Percentiles rank a stretch among this genome's conserved stretches.
Conservation (phyloP, 2,329 filamentous ascomycete genomes). For the Chaetomiaceae sp. region DNA sequence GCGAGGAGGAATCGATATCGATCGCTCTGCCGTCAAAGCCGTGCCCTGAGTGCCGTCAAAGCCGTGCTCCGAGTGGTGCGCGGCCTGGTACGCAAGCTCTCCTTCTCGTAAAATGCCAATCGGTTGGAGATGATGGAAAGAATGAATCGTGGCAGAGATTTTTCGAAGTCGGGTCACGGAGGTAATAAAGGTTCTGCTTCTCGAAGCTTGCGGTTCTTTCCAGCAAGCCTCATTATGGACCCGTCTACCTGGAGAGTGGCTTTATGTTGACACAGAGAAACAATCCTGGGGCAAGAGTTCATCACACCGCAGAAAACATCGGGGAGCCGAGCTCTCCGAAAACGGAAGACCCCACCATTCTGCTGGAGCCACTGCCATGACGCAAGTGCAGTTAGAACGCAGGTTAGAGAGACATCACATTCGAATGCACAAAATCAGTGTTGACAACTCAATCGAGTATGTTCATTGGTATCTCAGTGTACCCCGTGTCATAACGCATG, state of each 20-base stretch:
- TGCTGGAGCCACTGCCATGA: no score
- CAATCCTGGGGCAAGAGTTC: not conserved
- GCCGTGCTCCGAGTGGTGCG: not conserved
- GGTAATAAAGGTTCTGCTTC: slow-evolving; percentile 17
- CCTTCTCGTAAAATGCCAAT: not conserved
- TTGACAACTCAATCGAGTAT: slow-evolving; percentile 4
- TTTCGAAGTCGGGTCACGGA: slow-evolving; percentile 10
- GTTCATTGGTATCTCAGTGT: slow-evolving; percentile 9
- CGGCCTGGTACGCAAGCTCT: not conserved
- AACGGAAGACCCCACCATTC: not conserved
- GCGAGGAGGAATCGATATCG: slow-evolving; percentile 12
- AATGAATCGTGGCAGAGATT: not conserved
- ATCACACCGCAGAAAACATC: no score
- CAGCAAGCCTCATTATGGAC: slow-evolving; percentile 1
- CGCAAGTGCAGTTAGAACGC: no score
- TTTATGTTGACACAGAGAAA: not conserved
- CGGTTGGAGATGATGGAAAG: not conserved
- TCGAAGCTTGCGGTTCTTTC: slow-evolving; percentile 6
- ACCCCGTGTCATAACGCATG: slow-evolving; percentile 9
- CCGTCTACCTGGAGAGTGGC: not conserved
- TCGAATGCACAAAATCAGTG: no score
- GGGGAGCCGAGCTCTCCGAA: not conserved
- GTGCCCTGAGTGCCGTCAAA: no score
- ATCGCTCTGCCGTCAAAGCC: not conserved
- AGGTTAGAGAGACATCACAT: no score